Base-by-base conservation (phyloP, 768 basidiomycete species). In the Suillus paluster region DNA sequence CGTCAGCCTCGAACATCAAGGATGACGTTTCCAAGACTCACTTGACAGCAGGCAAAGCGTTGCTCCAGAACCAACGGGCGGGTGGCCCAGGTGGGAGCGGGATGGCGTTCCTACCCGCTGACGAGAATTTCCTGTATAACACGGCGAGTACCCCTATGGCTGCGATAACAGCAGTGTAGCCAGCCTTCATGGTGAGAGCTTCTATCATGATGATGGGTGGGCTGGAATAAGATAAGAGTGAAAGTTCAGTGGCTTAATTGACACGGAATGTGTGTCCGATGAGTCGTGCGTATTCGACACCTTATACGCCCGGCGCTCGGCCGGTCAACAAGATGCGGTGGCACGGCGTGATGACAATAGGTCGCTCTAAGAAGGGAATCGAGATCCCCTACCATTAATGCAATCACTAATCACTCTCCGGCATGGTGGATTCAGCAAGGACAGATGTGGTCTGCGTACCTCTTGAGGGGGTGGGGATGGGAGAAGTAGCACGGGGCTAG, bases 121-220 rank as follows among this genome's bases (percentile, higher is more conserved):
- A 25, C 23, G 39, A 42, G 21, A 2, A n/a, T 41, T 57, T 63
- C 21, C 44, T 63, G 21, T 42, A 61, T 17, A 67, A 14, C 5
- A 44, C 25, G n/a, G 19, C 14, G 19, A 54, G 53, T 15, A 17
- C 34, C 7, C 3, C 34, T 23, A 78, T 71, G 78, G 80, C 63
- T 67, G 79, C n/a, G 79, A 80, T 59, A 80, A 80, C 46, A 70
- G 78, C 77, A 79, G 79, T 11, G 79, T 81, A 27, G 79, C 75
- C 8, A 79, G 79, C 1, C 80, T 79, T 57, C 72, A 61, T 9
- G 71, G 74, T 23, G 71, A 80, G 46, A 15, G 14, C 46, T 25
- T 49, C 5, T 7, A 17, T 23, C 4, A 60, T 7, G 73, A 75
- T 30, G 70, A 79, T 58, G 64, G 61, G 17, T 56, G 73, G 64